Conservation (phyloP, 2,329 filamentous ascomycete genomes). For the Xylaria sp. region DNA sequence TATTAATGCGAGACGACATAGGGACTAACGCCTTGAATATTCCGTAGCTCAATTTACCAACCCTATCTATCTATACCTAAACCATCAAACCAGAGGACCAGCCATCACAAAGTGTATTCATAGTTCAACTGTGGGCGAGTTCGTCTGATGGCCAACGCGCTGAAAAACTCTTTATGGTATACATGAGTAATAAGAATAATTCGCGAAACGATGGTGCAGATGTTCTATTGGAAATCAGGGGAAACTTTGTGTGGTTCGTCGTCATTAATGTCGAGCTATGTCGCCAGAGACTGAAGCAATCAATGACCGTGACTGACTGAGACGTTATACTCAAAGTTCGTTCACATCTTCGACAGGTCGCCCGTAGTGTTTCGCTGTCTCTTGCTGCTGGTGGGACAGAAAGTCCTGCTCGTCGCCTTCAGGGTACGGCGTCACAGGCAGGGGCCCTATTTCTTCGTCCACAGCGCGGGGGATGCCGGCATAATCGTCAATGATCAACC, state of each 20-base stretch:
- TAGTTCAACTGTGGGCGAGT: background rate
- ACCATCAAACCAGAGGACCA: too few relatives aligned
- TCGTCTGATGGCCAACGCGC: background rate
- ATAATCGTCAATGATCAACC: slow-evolving; percentile 68
- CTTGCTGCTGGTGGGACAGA: slow-evolving; percentile 9
- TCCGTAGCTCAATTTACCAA: too few relatives aligned
- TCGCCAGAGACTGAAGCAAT: background rate
- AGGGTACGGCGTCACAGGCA: slow-evolving; percentile 4
- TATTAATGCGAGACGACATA: too few relatives aligned
- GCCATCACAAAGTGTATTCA: background rate
- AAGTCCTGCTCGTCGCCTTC: slow-evolving; percentile 24
- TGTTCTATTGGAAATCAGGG: too few relatives aligned
- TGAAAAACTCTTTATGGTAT: too few relatives aligned
- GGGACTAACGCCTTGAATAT: too few relatives aligned
- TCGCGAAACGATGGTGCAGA: background rate
- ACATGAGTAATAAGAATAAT: background rate
- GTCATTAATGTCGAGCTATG: background rate
- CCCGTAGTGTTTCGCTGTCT: background rate
- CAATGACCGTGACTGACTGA: background rate
- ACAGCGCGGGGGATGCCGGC: slow-evolving; percentile 22
- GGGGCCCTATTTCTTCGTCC: slow-evolving; percentile 1
- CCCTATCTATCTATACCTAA: too few relatives aligned
- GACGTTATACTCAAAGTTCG: slow-evolving; percentile 8
- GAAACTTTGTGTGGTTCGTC: too few relatives aligned
- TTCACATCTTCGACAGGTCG: background rate